These are phyloP conservation scores for Solanum peruvianum DNA, from an alignment of 257 asterid species.

Conservation along the genomic window DNA sequence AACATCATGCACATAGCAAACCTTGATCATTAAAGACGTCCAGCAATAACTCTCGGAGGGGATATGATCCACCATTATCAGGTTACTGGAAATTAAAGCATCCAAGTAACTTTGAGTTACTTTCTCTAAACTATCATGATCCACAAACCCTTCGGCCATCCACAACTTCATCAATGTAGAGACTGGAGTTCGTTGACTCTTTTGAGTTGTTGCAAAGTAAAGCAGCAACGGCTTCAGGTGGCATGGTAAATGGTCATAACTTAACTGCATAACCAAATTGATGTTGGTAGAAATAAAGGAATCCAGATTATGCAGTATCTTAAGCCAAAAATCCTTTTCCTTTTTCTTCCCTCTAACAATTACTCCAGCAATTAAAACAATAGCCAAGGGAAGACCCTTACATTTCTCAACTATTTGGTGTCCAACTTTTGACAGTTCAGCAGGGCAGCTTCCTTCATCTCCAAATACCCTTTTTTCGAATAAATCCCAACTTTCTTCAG, in stretches of 20 bases:
- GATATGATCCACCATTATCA: not conserved
- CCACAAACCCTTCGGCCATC: slow-evolving; percentile 26
- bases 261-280: slow-evolving; percentile 2
- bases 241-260: slow-evolving; percentile 15
- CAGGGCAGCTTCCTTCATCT: not conserved
- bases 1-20: slow-evolving; percentile 11
- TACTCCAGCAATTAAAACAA: not conserved
- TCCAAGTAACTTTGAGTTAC: not conserved
- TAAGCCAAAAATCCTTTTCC: not conserved
- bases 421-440: not conserved
- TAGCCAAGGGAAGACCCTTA: slow-evolving; percentile 1
- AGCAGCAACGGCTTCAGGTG: slow-evolving; percentile 23
- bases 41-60: no score
- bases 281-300: not conserved
- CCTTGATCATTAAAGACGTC: not conserved
- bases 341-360: not conserved
- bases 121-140: not conserved
- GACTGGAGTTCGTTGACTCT: not conserved
- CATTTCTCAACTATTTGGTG: not conserved
- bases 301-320: not conserved
- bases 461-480: not conserved
- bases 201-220: slow-evolving; percentile 10
- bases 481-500: not conserved
- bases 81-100: slow-evolving; percentile 8
- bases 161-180: slow-evolving; percentile 1